Conservation (phyloP, 169 alveolate species). For the Cryptosporidium ryanae region DNA sequence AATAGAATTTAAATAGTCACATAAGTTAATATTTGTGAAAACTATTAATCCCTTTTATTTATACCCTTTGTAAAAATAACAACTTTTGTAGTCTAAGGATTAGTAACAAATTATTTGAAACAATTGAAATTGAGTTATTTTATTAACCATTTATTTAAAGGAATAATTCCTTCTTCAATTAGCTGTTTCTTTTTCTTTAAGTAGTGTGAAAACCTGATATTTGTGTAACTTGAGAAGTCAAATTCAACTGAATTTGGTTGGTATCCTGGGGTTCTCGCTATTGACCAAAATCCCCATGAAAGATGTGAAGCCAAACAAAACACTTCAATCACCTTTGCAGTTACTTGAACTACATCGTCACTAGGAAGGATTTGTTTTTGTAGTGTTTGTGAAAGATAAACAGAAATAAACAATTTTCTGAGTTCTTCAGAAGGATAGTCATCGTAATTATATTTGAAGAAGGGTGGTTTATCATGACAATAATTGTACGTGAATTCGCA, state of each 20-base stretch:
- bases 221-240: conserved; percentile 77
- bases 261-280: conserved; percentile 76
- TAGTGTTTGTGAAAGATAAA: conserved; percentile 79
- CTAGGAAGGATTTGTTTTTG: conserved; percentile 66
- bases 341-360: conserved; percentile 75
- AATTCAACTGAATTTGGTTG: conserved; percentile 73
- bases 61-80: background rate
- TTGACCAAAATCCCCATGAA: conserved; percentile 85
- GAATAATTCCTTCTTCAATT: conserved; percentile 38
- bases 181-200: conserved; percentile 42
- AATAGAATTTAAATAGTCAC: too few species aligned
- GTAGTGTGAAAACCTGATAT: conserved; percentile 38
- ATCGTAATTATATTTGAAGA: conserved; percentile 76
- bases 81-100: background rate
- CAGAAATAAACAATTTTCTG: conserved; percentile 79
- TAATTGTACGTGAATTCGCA: conserved; percentile 82
- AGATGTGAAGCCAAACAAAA: conserved; percentile 81
- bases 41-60: too few species aligned
- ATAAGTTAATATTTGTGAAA: too few species aligned
- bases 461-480: conserved; percentile 78
- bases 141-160: conserved; percentile 1
- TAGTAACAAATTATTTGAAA: background rate
- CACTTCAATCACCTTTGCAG: conserved; percentile 78
- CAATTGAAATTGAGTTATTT: background rate
- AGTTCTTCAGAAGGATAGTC: conserved; percentile 80